Base-by-base conservation (phyloP, 169 alveolate species). In the Plasmodium malariae region DNA sequence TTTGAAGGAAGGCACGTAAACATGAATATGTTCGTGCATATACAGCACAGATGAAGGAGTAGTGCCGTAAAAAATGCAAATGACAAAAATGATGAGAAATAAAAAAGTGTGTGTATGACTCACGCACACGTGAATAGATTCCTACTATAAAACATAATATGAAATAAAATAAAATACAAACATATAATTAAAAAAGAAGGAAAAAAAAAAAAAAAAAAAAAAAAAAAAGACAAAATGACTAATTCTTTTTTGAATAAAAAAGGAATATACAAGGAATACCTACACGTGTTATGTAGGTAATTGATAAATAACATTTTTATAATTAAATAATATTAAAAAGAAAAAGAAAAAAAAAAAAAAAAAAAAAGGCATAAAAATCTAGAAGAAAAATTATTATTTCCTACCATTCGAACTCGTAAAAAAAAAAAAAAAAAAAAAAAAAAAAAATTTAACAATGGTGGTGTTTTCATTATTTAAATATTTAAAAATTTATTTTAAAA, bases 291-390 rank as follows among this genome's bases (percentile, higher is more conserved):
- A 40, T 37, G 17, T n/a, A 43, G n/a, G 4, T 49, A 70, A 70
- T 30, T 70, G 49, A 70, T 37, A 34, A 1, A 70, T 49, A 70
- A 26, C 54, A 49, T n/a, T n/a, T 49, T 70, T 34, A 36, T 49
- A 3, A 70, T 34, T 34, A 70, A 70, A 37, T 34, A 70, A 70
- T 70, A 17, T 30, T 34, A 30, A 59, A 70, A 45, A 30, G 6
- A 4, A 48, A 34, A 19, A 37, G 34, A 11, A 37, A 34, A 30
- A 17, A 34, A 30, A 19, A 34, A 30, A 19, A 34, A 70, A 59
- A 70, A 49, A 70, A 70, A 49, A 34, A 70, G 26, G 34, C 26
- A 11, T 70, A 59, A 70, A 37, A 40, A 28, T 21, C 43, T 63
- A 40, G 74, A 19, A 3, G 37, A 12, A 40, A 2, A 51, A 21